phyloP scores from a whole-genome alignment of 148 eudicot genomes.

The Vaccinium myrtillus region DNA sequence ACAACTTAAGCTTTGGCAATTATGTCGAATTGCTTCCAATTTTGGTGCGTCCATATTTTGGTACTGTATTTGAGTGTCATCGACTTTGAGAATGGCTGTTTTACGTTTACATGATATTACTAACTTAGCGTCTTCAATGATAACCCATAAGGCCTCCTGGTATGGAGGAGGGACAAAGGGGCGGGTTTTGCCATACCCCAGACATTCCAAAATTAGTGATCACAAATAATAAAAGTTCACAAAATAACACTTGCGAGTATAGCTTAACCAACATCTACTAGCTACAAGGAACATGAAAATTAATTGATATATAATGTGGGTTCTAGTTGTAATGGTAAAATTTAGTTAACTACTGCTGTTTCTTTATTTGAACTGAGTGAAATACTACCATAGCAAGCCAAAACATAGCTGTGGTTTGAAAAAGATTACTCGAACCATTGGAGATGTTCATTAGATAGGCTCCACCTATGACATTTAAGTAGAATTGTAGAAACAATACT shows the following conservation, averaged over 20 bases:
- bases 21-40: not conserved
- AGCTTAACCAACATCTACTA: not conserved
- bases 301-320: no score
- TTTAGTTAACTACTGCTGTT: not conserved
- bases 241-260: no score
- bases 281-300: no score
- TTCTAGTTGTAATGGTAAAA: not conserved
- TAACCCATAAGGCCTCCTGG: no score
- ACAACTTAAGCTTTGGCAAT: not conserved
- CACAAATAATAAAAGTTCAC: no score
- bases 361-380: no score
- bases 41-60: not conserved
- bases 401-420: not conserved
- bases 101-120: no score
- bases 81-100: no score
- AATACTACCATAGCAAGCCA: not conserved
- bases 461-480: not conserved
- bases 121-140: no score
- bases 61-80: not conserved
- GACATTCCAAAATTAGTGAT: no score
- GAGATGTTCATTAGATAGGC: not conserved
- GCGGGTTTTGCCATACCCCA: no score
- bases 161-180: no score
- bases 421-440: not conserved
- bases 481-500: not conserved